Conservation (phyloP, 129 eudicot genomes). For the Artemisia tridentata region DNA sequence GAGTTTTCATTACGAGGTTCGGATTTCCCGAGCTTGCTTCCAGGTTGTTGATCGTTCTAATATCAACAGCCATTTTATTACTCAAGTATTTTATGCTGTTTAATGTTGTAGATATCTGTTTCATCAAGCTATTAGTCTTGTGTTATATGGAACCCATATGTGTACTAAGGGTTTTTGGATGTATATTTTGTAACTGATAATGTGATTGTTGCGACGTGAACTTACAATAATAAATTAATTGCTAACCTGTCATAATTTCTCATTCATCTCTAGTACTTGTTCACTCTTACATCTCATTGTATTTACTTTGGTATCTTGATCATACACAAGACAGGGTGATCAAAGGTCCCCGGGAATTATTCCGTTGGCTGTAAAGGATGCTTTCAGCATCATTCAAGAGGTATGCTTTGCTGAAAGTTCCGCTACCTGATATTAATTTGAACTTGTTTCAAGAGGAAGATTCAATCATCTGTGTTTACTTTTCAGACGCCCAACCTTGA, state of each 20-base stretch:
- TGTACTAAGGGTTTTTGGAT: slow-evolving; percentile 11
- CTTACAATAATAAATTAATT: background rate
- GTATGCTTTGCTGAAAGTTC: slow-evolving; percentile 38
- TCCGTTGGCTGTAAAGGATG: slow-evolving; percentile 97
- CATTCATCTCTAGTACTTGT: background rate
- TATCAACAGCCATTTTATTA: slow-evolving; percentile 3
- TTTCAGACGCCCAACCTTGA: slow-evolving; percentile 90
- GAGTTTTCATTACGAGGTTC: no score
- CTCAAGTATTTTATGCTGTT: slow-evolving; percentile 19
- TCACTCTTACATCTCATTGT: slow-evolving; percentile 17
- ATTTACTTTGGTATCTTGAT: slow-evolving; percentile 32
- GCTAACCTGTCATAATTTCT: no score
- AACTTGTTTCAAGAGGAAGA: slow-evolving; percentile 16
- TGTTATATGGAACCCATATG: slow-evolving; percentile 6
- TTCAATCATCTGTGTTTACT: slow-evolving; percentile 11
- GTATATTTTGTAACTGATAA: background rate
- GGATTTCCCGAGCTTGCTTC: no score
- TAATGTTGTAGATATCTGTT: background rate
- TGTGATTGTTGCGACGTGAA: slow-evolving; percentile 1
- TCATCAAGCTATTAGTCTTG: slow-evolving; percentile 19
- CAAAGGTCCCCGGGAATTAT: slow-evolving; percentile 99
- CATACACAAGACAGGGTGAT: slow-evolving; percentile 68
- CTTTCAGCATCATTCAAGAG: slow-evolving; percentile 98
- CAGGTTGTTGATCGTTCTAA: no score
- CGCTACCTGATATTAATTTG: slow-evolving; percentile 7